Percentiles rank a stretch among this genome's conserved stretches.
Conservation (phyloP, 306 rosid species). For the Trichosanthes truncata region DNA sequence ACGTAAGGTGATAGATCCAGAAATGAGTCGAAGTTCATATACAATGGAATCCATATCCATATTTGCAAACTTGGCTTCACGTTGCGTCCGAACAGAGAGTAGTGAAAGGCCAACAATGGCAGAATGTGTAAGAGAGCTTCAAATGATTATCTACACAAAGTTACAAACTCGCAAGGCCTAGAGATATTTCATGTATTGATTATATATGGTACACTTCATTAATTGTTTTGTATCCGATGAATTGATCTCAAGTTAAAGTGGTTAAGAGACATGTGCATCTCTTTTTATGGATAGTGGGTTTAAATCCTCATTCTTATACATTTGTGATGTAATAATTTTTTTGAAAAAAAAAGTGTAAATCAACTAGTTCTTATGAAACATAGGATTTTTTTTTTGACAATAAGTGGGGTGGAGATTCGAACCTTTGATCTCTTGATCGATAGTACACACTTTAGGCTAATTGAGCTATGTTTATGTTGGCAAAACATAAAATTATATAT, state of each 20-base stretch:
- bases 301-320: background rate
- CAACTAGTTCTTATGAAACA: background rate
- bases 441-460: too few relatives aligned
- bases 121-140: conserved; percentile 73
- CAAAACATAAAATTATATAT: too few relatives aligned
- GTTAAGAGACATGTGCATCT: background rate
- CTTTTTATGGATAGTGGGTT: background rate
- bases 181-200: background rate
- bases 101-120: conserved; percentile 76
- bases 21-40: conserved; percentile 62
- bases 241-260: background rate
- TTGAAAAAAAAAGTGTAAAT: background rate
- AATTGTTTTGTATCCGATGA: background rate
- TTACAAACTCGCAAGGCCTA: conserved; percentile 50
- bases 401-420: too few relatives aligned
- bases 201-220: background rate
- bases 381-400: too few relatives aligned
- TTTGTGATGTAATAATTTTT: background rate
- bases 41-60: conserved; percentile 67
- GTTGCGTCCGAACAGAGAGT: conserved; percentile 77
- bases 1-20: conserved; percentile 76
- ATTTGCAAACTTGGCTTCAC: conserved; percentile 90
- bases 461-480: too few relatives aligned
- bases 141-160: conserved; percentile 58
- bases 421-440: too few relatives aligned